phyloP scores from a whole-genome alignment of 1,284 basidiomycete species.

The Xerocomus cyaneibrunnescens region DNA sequence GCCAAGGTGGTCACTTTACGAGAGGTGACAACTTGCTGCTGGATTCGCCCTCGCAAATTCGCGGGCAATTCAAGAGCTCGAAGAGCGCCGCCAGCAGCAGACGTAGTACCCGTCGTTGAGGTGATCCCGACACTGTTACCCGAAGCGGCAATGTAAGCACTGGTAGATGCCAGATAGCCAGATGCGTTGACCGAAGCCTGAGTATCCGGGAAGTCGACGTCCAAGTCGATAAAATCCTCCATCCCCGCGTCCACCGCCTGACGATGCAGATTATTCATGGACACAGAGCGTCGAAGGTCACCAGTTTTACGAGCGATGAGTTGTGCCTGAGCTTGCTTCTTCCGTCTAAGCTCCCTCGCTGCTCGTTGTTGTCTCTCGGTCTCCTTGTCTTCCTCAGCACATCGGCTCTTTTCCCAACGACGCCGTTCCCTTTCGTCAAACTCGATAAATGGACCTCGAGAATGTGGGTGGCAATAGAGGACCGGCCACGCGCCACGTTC shows the following conservation, averaged over 20 bases:
- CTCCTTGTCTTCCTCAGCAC: constrained; percentile 50
- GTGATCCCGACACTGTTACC: constrained; percentile 95
- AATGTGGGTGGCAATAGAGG: constrained; percentile 66
- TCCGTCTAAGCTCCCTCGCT: constrained; percentile 43
- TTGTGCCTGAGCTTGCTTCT: constrained; percentile 42
- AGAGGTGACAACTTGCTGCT: constrained; percentile 64
- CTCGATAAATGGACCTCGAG: constrained; percentile 69
- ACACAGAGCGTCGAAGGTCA: constrained; percentile 74
- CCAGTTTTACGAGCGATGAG: constrained; percentile 43
- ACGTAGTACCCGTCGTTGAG: constrained; percentile 82
- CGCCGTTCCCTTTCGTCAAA: constrained; percentile 72
- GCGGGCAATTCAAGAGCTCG: constrained; percentile 50
- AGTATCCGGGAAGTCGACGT: constrained; percentile 46
- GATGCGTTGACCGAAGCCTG: constrained; percentile 63
- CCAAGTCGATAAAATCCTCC: constrained; percentile 46
- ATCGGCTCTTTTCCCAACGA: constrained; percentile 59
- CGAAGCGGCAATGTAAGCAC: constrained; percentile 81
- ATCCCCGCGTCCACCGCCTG: constrained; percentile 39
- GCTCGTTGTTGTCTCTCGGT: constrained; percentile 46
- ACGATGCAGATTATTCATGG: constrained; percentile 73
- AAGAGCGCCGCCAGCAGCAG: constrained; percentile 55
- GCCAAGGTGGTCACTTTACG: constrained; percentile 45
- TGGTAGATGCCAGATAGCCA: constrained; percentile 60
- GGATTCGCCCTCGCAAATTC: constrained; percentile 54
- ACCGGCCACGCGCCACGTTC: constrained; percentile 65